Base-by-base conservation (phyloP, 441 rosid species). In the Macaranga tanarius region DNA sequence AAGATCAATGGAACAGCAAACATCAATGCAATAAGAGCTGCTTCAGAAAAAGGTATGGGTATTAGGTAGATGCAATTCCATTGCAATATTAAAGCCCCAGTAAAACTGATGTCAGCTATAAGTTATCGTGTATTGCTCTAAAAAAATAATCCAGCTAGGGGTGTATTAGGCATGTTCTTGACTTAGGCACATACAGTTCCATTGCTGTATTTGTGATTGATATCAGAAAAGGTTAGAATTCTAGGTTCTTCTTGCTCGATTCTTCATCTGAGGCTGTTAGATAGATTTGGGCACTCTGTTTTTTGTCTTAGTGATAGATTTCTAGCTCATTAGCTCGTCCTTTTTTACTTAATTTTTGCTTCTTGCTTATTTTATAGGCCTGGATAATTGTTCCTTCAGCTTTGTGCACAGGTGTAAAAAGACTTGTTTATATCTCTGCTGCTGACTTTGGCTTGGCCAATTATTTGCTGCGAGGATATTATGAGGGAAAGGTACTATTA, bases 1-100 rank as follows among this genome's bases (percentile, higher is more conserved):
- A 93, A 95, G 85, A 89, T 90, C 73, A 95, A 95, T 10, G 99
- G 99, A 42, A 90, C 97, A 71, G 97, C 98, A 66, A 93, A 95
- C 85, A 88, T 93, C 73, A 90, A 92, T 79, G 98, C 98, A 12
- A 87, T 95, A 77, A 86, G 91, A 83, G 96, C 89, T 77, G 98
- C 99, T 78, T 78, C 92, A 31, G 98, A 93, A 71, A 83, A 90
- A 86, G 99, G 98, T 93, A 81, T 10, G 54, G 15, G 28, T 44
- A 5, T 42, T 17, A 13, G 47, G 48, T 20, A 42, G 22, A 40
- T 31, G 26, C 20, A 40, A 61, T 51, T 47, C 7, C 55, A 5
- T 17, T n/a, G 20, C 3, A 31, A 31, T 31, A 9, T n/a, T n/a
- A n/a, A n/a, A n/a, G n/a, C n/a, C n/a, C 26, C 48, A 48, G 19